A percentile compares a stretch with the other conserved stretches of the same genome.
Conservation (phyloP, 2,329 filamentous ascomycete genomes). For the Paecilomyces formosus region DNA sequence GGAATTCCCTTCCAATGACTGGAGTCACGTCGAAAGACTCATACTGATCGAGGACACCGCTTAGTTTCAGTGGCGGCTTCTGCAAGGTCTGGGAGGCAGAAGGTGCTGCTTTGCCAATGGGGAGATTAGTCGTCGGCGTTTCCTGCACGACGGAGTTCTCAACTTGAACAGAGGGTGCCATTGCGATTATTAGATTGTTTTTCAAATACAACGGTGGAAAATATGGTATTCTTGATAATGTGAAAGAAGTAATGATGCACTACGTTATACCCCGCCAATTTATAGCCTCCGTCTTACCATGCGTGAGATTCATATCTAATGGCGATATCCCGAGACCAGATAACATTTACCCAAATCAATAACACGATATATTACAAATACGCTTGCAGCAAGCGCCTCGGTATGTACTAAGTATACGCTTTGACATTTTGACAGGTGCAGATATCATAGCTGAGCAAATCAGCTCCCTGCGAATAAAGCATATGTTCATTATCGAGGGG, state of each 20-base stretch:
- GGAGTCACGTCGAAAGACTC: slow-evolving; percentile 45
- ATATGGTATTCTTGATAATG: neutral
- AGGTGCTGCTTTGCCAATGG: neutral
- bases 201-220: neutral
- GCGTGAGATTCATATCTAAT: neutral
- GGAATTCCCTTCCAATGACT: slow-evolving; percentile 44
- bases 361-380: neutral
- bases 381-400: neutral
- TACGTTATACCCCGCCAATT: neutral
- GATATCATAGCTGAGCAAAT: neutral
- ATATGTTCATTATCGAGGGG: neutral
- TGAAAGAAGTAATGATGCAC: neutral
- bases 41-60: slow-evolving; percentile 36
- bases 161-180: neutral
- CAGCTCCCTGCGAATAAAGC: neutral
- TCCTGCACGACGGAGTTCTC: neutral
- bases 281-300: neutral
- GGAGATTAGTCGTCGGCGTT: neutral
- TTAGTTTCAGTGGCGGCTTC: slow-evolving; percentile 27
- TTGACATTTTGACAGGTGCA: neutral
- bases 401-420: neutral
- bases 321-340: neutral
- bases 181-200: neutral
- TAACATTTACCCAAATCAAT: neutral
- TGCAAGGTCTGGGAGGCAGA: neutral